Base-by-base conservation (phyloP, 2,329 filamentous ascomycete genomes). In the Aplosporella prunicola region DNA sequence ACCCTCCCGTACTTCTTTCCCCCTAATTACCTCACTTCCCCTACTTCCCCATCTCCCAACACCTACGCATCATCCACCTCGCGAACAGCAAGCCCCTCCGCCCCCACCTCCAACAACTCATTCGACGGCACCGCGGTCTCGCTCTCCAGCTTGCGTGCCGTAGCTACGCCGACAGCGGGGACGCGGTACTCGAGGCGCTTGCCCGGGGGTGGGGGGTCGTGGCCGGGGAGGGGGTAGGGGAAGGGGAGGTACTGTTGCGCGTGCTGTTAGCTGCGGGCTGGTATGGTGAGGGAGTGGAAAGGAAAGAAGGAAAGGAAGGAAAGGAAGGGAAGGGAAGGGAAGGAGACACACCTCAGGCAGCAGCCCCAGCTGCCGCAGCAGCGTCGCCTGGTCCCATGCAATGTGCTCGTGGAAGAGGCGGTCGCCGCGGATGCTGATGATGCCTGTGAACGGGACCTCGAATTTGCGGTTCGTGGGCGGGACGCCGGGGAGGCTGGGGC, bases 351-450 rank as follows among this genome's bases (percentile, higher is more conserved):
- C 37, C 37, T 82, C 69, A 0, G 77, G 77, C 34, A 84, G 51
- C 14, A 82, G 51, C 0, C 74, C 78, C 2, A 80, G 53, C 51
- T 83, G 79, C 5, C 64, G 56, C 8, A 84, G 58, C 2, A 74
- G 69, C 0, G 74, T 78, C 0, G 65, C 73, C 51, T 82, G 78
- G 42, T 84, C 79, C 78, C 79, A 84, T 10, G 69, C 62, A 28
- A 84, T 82, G 47, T 83, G 79, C 52, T 84, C 80, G 45, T 82
- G 77, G 45, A 75, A 81, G 1, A 84, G 57, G 1, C 78, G 63
- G 49, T 82, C 78, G 2, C 80, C 80, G 2, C 80, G 70, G 36
- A 83, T 69, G 39, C 79, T 80, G 4, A 83, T 78, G 0, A 83
- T 65, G 3, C 71, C 66, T 0, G 72, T 80, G 43, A 82, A 73